Conservation (phyloP, 495 filamentous ascomycete species). For the Podospora bellae-mahoneyi region DNA sequence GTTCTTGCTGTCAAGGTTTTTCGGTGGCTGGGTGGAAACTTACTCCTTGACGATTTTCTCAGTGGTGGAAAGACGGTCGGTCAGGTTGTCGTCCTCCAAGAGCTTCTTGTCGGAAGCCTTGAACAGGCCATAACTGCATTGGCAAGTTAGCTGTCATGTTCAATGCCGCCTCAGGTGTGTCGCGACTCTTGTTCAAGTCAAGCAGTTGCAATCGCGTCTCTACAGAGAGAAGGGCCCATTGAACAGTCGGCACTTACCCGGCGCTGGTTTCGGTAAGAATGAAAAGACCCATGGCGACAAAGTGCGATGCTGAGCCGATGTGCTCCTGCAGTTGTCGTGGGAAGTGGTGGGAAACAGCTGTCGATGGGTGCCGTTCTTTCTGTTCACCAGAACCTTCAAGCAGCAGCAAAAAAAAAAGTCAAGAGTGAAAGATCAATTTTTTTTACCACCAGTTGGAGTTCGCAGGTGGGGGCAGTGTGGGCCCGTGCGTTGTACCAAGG, state of each 20-base stretch:
- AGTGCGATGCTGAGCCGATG: constrained; percentile 17
- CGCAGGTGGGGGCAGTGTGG: constrained; percentile 23
- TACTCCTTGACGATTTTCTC: constrained; percentile 87
- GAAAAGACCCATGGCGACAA: constrained; percentile 64
- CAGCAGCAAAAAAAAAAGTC: constrained; percentile 29
- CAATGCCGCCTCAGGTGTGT: not conserved
- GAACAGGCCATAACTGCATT: constrained; percentile 76
- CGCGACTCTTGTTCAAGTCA: not conserved
- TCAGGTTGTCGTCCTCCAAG: constrained; percentile 76
- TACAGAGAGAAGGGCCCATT: constrained; percentile 16
- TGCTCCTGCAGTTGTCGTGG: constrained; percentile 30
- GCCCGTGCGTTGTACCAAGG: constrained; percentile 6
- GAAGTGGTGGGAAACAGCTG: constrained; percentile 31
- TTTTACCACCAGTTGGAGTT: constrained; percentile 33
- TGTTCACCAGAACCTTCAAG: constrained; percentile 23
- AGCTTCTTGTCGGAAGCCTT: constrained; percentile 98
- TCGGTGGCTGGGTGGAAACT: constrained; percentile 34
- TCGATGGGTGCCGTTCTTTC: constrained; percentile 31
- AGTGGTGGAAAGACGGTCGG: constrained; percentile 67
- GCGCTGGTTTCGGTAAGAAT: constrained; percentile 90
- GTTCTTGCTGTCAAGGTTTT: not conserved
- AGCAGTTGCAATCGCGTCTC: constrained; percentile 8
- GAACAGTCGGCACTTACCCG: constrained; percentile 50
- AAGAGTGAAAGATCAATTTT: constrained; percentile 33
- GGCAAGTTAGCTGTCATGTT: constrained; percentile 14